A percentile compares a stretch with the other conserved stretches of the same genome.
phyloP scores from a whole-genome alignment of 371 early-diverging fungal genomes.

The Mortierella sp. region DNA sequence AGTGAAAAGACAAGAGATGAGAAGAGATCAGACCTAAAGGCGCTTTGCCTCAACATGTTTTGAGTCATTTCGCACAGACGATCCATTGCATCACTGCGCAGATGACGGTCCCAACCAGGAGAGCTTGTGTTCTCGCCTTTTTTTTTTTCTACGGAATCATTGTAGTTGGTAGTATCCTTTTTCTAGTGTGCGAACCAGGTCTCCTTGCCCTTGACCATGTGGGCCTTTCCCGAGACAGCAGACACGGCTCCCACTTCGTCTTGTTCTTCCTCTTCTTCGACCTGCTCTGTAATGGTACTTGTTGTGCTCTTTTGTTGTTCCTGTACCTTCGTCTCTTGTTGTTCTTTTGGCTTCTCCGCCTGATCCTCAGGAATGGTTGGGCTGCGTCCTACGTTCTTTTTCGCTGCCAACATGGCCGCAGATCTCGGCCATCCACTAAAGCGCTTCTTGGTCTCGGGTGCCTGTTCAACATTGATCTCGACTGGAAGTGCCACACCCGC shows the following conservation, averaged over 20 bases:
- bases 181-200: constrained; percentile 11
- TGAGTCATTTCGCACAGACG: no score
- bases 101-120: no score
- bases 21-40: no score
- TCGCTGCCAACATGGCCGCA: no score
- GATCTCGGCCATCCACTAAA: no score
- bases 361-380: not conserved
- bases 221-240: constrained; percentile 14
- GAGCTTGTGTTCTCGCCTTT: no score
- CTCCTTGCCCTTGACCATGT: constrained; percentile 27
- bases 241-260: constrained; percentile 17
- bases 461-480: constrained; percentile 9
- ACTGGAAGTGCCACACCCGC: not conserved
- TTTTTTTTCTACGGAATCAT: no score
- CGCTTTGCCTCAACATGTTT: no score
- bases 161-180: no score
- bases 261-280: not conserved
- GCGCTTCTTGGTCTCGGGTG: not conserved
- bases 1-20: no score
- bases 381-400: no score
- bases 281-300: not conserved
- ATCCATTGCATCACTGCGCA: no score
- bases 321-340: not conserved
- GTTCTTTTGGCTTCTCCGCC: not conserved
- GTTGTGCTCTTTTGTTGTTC: not conserved